phyloP scores from a whole-genome alignment of 306 rosid genomes.

The Parietaria judaica region DNA sequence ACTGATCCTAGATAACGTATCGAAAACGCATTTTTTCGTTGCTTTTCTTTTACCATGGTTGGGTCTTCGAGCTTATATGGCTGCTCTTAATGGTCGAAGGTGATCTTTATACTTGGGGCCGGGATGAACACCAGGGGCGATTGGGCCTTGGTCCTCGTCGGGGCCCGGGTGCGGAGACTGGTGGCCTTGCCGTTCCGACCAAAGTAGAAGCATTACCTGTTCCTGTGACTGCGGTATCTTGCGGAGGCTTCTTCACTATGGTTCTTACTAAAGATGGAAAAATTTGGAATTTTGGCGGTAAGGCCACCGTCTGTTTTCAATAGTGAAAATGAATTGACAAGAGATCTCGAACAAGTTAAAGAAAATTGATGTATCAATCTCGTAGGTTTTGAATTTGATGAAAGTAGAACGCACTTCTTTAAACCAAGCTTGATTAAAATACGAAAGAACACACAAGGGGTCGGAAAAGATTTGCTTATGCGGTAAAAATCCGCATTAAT shows the following conservation, averaged over 20 bases:
- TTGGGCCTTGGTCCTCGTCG: conserved; percentile 90
- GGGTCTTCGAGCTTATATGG: background rate
- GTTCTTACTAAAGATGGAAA: conserved; percentile 66
- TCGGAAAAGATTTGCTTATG: too few relatives aligned
- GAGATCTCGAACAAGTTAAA: too few relatives aligned
- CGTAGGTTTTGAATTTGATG: too few relatives aligned
- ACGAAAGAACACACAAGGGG: too few relatives aligned
- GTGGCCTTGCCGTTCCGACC: conserved; percentile 76
- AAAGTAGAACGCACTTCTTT: too few relatives aligned
- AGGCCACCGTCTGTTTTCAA: background rate
- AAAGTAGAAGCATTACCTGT: conserved; percentile 62
- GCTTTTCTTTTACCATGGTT: background rate
- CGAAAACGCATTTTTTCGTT: too few relatives aligned
- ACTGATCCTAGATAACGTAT: too few relatives aligned
- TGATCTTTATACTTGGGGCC: conserved; percentile 86
- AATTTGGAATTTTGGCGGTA: conserved; percentile 98
- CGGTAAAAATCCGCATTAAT: too few relatives aligned
- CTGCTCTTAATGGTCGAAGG: conserved; percentile 38
- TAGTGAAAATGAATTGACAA: background rate
- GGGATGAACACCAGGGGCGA: conserved; percentile 96
- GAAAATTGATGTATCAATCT: too few relatives aligned
- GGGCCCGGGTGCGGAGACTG: conserved; percentile 74
- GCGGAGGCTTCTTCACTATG: conserved; percentile 89
- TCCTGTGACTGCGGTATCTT: conserved; percentile 69
- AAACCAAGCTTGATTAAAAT: too few relatives aligned